phyloP scores from a whole-genome alignment of 441 rosid genomes.

The Pelargonium exstipulatum region DNA sequence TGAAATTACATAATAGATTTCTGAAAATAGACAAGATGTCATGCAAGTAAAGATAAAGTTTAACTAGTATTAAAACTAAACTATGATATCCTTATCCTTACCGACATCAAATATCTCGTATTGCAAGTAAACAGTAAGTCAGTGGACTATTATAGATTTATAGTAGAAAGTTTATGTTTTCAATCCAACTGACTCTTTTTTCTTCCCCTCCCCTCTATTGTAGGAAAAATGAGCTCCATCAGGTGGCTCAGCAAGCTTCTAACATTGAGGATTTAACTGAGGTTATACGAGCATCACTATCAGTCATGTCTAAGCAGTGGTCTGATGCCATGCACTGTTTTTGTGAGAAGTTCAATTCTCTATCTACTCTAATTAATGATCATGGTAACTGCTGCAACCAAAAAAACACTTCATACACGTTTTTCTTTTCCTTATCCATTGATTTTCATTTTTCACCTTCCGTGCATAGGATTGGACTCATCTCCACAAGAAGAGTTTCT shows the following conservation, averaged over 20 bases:
- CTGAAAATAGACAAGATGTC: not conserved
- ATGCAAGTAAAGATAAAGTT: not conserved
- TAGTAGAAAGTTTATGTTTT: not conserved
- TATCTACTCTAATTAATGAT: slow-evolving; percentile 59
- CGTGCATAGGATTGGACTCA: slow-evolving; percentile 62
- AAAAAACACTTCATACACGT: slow-evolving; percentile 11
- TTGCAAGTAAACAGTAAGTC: not conserved
- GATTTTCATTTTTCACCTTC: slow-evolving; percentile 17
- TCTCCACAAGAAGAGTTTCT: slow-evolving; percentile 92
- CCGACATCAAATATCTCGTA: not conserved
- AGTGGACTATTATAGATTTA: too few relatives aligned
- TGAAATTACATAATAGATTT: not conserved
- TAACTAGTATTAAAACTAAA: not conserved
- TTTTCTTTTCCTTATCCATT: slow-evolving; percentile 21
- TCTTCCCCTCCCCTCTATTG: slow-evolving; percentile 12
- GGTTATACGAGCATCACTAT: slow-evolving; percentile 65
- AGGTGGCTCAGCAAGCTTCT: slow-evolving; percentile 92
- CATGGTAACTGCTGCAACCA: slow-evolving; percentile 46
- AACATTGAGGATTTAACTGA: slow-evolving; percentile 78
- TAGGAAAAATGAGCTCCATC: slow-evolving; percentile 90
- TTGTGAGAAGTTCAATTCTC: slow-evolving; percentile 70
- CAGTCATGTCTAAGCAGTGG: slow-evolving; percentile 85
- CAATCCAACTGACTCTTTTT: not conserved
- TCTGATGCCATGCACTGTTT: slow-evolving; percentile 74
- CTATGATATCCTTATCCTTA: not conserved